Percentiles rank a stretch among this genome's conserved stretches.
These are phyloP conservation scores for Malus hybrid DNA, from an alignment of 331 rosid species.

Conservation along the genomic window DNA sequence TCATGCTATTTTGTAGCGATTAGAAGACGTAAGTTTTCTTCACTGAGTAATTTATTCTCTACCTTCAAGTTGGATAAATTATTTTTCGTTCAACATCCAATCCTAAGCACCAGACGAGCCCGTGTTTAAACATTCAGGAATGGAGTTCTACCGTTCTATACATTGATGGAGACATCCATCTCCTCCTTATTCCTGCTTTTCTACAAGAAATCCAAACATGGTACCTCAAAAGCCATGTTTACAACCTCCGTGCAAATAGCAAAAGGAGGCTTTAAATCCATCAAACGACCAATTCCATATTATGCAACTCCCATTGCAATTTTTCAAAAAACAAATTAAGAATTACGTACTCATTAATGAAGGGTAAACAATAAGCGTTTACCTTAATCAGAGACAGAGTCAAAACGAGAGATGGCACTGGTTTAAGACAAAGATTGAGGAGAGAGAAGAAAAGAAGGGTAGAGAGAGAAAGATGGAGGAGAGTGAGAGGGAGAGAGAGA, in stretches of 20 bases:
- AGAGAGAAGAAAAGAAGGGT: background rate
- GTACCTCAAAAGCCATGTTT: background rate
- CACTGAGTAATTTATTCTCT: background rate
- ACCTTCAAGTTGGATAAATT: background rate
- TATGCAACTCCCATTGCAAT: background rate
- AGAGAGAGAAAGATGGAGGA: background rate
- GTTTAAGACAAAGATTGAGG: slow-evolving; percentile 12
- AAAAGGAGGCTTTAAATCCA: background rate
- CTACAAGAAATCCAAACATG: background rate
- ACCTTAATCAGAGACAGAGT: slow-evolving; percentile 30
- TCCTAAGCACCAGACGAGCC: background rate
- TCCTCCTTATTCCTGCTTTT: background rate
- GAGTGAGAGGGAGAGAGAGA: background rate
- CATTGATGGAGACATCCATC: background rate
- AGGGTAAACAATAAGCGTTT: background rate
- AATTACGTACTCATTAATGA: background rate
- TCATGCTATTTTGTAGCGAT: background rate
- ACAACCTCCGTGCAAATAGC: background rate
- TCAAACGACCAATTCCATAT: background rate
- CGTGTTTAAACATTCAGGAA: background rate
- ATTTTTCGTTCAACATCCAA: no score
- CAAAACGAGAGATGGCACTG: slow-evolving; percentile 16
- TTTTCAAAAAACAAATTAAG: background rate
- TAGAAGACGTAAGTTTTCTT: background rate
- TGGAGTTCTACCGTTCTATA: background rate